Base-by-base conservation (phyloP, 164 flowering plant genomes). In the Sedum album region DNA sequence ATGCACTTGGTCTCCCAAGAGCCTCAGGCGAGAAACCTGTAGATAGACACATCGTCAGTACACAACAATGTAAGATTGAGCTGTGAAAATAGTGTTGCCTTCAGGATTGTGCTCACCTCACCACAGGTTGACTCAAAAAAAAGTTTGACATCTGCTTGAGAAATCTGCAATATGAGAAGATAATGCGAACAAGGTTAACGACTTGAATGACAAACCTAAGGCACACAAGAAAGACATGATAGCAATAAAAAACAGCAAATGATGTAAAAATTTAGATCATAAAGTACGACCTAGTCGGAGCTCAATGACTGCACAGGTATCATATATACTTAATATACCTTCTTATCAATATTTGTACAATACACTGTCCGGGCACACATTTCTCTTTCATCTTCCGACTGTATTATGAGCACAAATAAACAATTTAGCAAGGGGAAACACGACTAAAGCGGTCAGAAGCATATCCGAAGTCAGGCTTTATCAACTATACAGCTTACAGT, bases 11-110 rank as follows among this genome's bases (percentile, higher is more conserved):
- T 88, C 93, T n/a, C 93, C 93, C 64, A 88, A 60, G 70, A 88
- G 86, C 86, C 93, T 82, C 79, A 88, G 70, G 71, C 93, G 86
- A 67, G 85, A 82, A 68, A 88, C 93, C 93, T 88, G 75, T 31
- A 69, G 60, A 72, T 48, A 38, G 69, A 38, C 48, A 46, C 41
- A 67, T 57, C 17, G 14, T 35, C 44, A 60, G 63, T 51, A 31
- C 36, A 63, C 39, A 35, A 49, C 14, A 55, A 11, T 53, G 26
- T 31, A 63, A 11, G 41, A 1, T 31, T 10, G n/a, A 69, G 15
- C 35, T 11, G 60, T 39, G 31, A 35, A 2, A 26, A 57, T 18
- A 15, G 25, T 25, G 30, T 63, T 63, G 44, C 39, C 35, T 18
- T 13, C 2, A 21, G 8, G 17, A 44, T 26, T 4, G 20, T 57